Evolutionary conservation across 805 yeast species (phyloP), one percentile per base, ranked within the genome.

Genomic region (Cephaloascus albidus): DNA sequence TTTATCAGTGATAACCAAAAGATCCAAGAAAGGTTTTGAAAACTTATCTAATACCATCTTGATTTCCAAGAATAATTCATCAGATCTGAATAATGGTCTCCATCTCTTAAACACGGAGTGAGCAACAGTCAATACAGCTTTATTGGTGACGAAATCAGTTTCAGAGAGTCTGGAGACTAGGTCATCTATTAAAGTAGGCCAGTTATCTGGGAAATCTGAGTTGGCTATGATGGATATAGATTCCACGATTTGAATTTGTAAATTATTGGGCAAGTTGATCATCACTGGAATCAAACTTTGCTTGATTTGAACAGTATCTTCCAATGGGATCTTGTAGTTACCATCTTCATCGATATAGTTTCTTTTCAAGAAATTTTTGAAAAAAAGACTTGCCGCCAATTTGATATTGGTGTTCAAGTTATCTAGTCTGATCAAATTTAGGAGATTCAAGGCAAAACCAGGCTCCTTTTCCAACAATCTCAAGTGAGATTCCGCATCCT

Each of bases 61-160:
- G 54, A 93, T 93, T 55, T 93, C 99, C 41, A 76, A 55, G 56
- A 87, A 89, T 40, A 93, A 71, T 36, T 80, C 96, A 55, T 94
- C 96, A 1, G 96, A 83, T 50, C 96, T 74, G 55, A 86, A 87
- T 40, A 90, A 67, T 1, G 97, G 96, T 53, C 98, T 75, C 99
- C 99, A 93, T 61, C 95, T 79, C 58, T 84, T 87, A 65, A 90
- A 94, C 44, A 93, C 90, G 1, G 96, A 85, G 58, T 93, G 98
- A 4, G 97, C 94, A 17, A 94, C 97, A 8, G 78, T 73, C 41
- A 94, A 65, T 4, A 94, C 89, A 39, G 96, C 95, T 49, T 81
- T 84, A 57, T 88, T 87, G 38, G 78, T 72, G 12, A 70, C 67
- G 70, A 84, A 76, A 52, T 86, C 87, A n/a, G 70, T 72, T 3